Evolutionary conservation across 176 grass and related monocot species (phyloP).

Genomic region (Phoenix dactylifera): DNA sequence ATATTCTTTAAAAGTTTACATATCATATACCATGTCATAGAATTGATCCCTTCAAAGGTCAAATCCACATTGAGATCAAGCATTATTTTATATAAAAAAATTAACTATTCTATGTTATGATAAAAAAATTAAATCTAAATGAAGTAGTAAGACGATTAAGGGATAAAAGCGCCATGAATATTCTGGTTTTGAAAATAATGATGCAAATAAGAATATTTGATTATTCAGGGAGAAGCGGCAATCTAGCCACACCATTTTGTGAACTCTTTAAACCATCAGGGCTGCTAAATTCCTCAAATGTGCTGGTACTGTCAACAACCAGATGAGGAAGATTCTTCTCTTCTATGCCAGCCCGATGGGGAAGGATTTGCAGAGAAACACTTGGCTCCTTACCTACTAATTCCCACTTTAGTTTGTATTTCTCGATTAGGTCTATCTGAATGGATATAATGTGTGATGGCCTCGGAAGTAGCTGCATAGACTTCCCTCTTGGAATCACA

Average conservation of each 20-base stretch:
- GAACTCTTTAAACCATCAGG: conserved; percentile 20
- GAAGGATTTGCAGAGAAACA: conserved; percentile 40
- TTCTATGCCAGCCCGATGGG: conserved; percentile 20
- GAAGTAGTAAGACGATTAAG: too few species aligned
- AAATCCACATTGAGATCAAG: neutral
- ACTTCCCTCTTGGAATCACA: conserved; percentile 66
- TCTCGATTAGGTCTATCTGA: conserved; percentile 58
- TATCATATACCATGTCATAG: too few species aligned
- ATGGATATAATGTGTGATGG: conserved; percentile 40
- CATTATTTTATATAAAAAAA: too few species aligned
- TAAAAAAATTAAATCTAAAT: too few species aligned
- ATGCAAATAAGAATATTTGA: neutral
- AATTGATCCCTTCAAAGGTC: neutral
- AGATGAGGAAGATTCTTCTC: conserved; percentile 1
- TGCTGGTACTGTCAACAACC: conserved; percentile 2
- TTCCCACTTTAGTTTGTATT: conserved; percentile 65
- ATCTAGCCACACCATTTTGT: conserved; percentile 39
- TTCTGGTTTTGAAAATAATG: too few species aligned
- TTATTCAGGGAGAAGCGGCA: conserved; percentile 57
- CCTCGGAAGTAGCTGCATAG: conserved; percentile 47
- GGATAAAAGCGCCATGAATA: too few species aligned
- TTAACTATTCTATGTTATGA: too few species aligned
- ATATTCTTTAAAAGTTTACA: too few species aligned
- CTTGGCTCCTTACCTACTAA: conserved; percentile 32
- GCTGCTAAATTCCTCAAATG: conserved; percentile 14